Percentiles rank a stretch among this genome's conserved stretches.
These are phyloP conservation scores for Termitomyces sp. DNA, from an alignment of 768 basidiomycete genomes.

Conservation along the genomic window DNA sequence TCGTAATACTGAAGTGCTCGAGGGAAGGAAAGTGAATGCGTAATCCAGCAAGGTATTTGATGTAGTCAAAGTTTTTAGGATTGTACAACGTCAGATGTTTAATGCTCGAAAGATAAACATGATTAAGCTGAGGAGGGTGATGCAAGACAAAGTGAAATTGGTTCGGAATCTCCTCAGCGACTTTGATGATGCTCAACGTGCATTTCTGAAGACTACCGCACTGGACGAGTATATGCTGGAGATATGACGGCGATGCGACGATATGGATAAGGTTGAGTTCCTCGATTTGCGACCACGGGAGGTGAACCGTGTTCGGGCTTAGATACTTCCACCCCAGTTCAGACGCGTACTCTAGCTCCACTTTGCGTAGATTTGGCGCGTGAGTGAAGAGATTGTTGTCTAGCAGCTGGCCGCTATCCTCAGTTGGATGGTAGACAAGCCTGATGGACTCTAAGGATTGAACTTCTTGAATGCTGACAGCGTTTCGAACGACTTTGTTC, in stretches of 20 bases:
- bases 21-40: conserved; percentile 2
- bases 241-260: background rate
- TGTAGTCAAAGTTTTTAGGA: conserved; percentile 6
- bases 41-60: background rate
- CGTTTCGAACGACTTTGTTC: background rate
- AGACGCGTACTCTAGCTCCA: conserved; percentile 2
- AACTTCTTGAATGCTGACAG: background rate
- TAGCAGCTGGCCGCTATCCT: background rate
- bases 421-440: conserved; percentile 1
- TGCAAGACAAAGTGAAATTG: background rate
- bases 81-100: conserved; percentile 8
- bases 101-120: conserved; percentile 5
- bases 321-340: background rate
- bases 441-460: conserved; percentile 4
- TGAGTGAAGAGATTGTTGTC: background rate
- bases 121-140: background rate
- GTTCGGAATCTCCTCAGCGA: background rate
- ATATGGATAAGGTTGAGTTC: conserved; percentile 9
- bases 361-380: conserved; percentile 2
- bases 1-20: conserved; percentile 1
- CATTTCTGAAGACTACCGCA: conserved; percentile 2
- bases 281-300: conserved; percentile 9
- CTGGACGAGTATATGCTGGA: background rate
- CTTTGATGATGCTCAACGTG: conserved; percentile 5
- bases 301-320: background rate